Base-by-base conservation (phyloP, 768 basidiomycete species). In the Dacryopinax spathularia region DNA sequence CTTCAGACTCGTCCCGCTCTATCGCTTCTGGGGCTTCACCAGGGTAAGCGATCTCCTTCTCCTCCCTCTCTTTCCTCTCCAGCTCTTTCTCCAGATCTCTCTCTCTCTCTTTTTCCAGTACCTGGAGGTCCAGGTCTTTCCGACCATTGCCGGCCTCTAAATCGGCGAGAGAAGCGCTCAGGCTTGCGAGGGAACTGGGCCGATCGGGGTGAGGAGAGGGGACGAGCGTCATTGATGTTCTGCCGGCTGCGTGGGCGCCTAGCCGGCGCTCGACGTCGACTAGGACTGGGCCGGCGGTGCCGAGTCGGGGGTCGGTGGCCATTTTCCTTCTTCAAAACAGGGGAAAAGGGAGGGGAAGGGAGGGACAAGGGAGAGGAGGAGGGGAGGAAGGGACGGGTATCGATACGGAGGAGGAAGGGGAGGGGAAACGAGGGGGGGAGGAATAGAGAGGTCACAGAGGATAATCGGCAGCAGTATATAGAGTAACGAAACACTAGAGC, bases 1-100 rank as follows among this genome's bases (percentile, higher is more conserved):
- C 72, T 27, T 69, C 63, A 2, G 65, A 61, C 18, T 56, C 48
- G 18, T 56, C 48, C 13, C 48, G 22, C 20, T 56, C 48, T 22
- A 56, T 56, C 13, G 48, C 48, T 29, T 56, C 48, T 18, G 25
- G 25, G 25, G 48, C 31, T 29, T 56, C 48, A 29, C 48, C 48
- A 20, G 48, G 48, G 29, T 56, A 56, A 20, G 48, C 48, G 48
- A 56, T 56, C 48, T 56, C 48, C 48, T 56, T 18, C 48, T 56
- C 48, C 48, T 56, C 29, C 13, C 10, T 29, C 48, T 56, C 48
- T 29, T 56, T 56, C 48, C 31, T 31, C 25, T 56, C 29, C 48
- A 56, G 25, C 13, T 15, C 22, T 22, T 41, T 41, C 16, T 41
- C 18, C 6, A 4, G 18, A 41, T 41, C 18, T 18, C 20, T n/a